These are phyloP conservation scores for Mortierella sp. DNA, from an alignment of 371 early-diverging fungal species.

Conservation along the genomic window DNA sequence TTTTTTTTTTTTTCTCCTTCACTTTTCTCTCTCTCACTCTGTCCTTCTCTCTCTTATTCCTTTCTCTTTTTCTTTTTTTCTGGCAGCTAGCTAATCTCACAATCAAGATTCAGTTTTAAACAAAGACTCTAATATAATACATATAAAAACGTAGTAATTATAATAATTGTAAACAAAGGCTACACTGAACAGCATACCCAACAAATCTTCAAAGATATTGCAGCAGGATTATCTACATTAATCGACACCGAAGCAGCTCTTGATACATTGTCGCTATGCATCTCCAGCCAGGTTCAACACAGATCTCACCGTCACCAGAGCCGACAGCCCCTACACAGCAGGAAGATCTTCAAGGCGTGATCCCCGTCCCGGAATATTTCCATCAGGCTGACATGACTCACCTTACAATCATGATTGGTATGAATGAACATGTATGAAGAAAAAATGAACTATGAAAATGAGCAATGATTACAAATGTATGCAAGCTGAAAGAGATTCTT, in stretches of 20 bases:
- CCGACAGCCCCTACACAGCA: conserved; percentile 42
- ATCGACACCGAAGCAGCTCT: neutral
- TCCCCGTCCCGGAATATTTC: conserved; percentile 76
- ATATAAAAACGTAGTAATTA: no score
- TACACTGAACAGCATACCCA: neutral
- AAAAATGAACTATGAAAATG: neutral
- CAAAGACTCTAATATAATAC: no score
- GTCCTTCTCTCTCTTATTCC: conserved; percentile 2
- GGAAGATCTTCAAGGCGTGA: conserved; percentile 53
- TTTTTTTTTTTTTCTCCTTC: no score
- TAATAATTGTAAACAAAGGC: no score
- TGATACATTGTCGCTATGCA: conserved; percentile 24
- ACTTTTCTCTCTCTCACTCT: neutral
- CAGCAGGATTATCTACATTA: neutral
- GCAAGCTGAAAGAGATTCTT: neutral
- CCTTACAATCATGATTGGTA: conserved; percentile 84
- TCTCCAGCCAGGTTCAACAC: conserved; percentile 38
- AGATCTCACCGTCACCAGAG: conserved; percentile 56
- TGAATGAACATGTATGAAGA: neutral
- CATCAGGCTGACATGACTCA: conserved; percentile 79
- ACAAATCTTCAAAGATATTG: neutral
- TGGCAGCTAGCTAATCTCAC: neutral
- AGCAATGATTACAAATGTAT: neutral
- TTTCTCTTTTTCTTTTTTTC: neutral
- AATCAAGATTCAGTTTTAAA: no score